Evolutionary conservation across 108 stramenopile genomes (phyloP).

Genomic region (Nitzschia palea): DNA sequence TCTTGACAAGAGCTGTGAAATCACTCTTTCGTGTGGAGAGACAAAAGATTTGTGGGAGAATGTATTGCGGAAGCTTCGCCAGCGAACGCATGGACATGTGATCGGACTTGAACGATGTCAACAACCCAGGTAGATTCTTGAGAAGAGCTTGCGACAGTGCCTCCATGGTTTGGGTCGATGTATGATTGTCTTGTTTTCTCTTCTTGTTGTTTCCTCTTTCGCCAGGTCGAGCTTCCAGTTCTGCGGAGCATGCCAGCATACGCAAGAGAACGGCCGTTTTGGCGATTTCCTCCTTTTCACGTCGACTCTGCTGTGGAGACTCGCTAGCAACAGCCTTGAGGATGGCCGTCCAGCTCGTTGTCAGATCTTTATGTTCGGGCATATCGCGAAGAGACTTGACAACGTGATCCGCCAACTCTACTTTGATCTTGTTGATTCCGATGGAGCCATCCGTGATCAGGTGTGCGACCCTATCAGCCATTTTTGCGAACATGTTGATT

Average conservation of each 20-base stretch:
- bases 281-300: slow-evolving; percentile 51
- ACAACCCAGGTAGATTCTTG: slow-evolving; percentile 66
- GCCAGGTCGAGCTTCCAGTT: slow-evolving; percentile 47
- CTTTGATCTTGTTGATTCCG: slow-evolving; percentile 62
- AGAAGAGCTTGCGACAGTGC: slow-evolving; percentile 64
- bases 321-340: slow-evolving; percentile 72
- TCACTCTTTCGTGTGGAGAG: slow-evolving; percentile 74
- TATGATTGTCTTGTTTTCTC: not conserved
- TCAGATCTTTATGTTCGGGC: slow-evolving; percentile 64
- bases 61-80: slow-evolving; percentile 64
- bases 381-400: slow-evolving; percentile 71
- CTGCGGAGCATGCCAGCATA: slow-evolving; percentile 65
- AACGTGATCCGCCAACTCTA: slow-evolving; percentile 64
- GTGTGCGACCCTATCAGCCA: slow-evolving; percentile 56
- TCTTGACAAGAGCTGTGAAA: slow-evolving; percentile 62
- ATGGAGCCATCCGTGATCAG: slow-evolving; percentile 59
- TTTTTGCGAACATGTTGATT: no score
- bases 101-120: slow-evolving; percentile 78
- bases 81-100: slow-evolving; percentile 56
- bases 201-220: not conserved
- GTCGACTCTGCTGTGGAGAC: slow-evolving; percentile 24
- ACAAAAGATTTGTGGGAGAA: slow-evolving; percentile 67
- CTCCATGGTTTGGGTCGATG: slow-evolving; percentile 14
- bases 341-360: slow-evolving; percentile 76
- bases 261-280: slow-evolving; percentile 75